Evolutionary conservation across 768 basidiomycete genomes (phyloP).

Genomic region (Hypholoma sublateritium): DNA sequence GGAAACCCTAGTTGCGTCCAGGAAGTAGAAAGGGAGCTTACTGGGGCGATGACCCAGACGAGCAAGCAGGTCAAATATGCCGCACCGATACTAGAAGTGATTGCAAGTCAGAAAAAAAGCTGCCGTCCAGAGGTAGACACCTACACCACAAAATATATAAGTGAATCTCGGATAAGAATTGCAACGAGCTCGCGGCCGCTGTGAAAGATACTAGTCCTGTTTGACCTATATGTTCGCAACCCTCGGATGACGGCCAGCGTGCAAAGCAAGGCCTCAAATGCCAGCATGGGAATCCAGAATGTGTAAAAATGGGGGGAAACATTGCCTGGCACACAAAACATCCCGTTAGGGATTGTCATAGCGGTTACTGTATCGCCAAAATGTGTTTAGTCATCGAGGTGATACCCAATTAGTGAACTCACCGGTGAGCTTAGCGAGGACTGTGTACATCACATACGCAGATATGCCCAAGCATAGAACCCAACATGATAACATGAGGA

Average conservation of each 20-base stretch:
- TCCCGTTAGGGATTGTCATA: constrained; percentile 19
- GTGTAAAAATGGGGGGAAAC: constrained; percentile 46
- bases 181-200: constrained; percentile 44
- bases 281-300: constrained; percentile 62
- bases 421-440: constrained; percentile 42
- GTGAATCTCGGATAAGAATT: constrained; percentile 55
- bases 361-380: constrained; percentile 18
- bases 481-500: constrained; percentile 43
- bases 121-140: constrained; percentile 15
- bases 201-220: constrained; percentile 33
- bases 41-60: constrained; percentile 37
- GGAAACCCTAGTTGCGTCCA: background rate
- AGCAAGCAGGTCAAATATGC: constrained; percentile 54
- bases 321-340: constrained; percentile 41
- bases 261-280: constrained; percentile 54
- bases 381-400: background rate
- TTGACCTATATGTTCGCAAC: constrained; percentile 39
- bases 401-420: constrained; percentile 6
- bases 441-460: constrained; percentile 47
- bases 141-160: constrained; percentile 58
- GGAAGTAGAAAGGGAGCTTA: constrained; percentile 18
- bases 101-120: background rate
- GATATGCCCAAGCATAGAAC: constrained; percentile 37
- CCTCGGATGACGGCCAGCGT: constrained; percentile 49
- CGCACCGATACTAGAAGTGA: constrained; percentile 45